Conservation (phyloP, 2,329 filamentous ascomycete genomes). For the Diaporthe nobilis region DNA sequence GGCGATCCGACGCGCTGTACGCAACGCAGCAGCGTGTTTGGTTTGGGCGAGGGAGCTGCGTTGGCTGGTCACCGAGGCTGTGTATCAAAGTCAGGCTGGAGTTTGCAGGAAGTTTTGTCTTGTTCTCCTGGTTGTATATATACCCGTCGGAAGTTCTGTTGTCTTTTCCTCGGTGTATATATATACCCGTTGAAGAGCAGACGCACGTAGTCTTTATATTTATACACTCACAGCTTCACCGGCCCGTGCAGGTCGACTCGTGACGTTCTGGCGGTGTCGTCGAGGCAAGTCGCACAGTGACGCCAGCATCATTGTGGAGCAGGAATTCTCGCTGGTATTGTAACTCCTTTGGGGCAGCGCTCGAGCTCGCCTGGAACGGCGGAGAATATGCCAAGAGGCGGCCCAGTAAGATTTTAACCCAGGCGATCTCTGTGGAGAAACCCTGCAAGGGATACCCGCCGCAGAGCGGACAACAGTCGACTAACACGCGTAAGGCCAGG, state of each 20-base stretch:
- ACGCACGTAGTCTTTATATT: not conserved
- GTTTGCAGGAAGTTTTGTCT: not conserved
- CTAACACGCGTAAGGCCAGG: not conserved
- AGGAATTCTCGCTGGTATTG: conserved; percentile 15
- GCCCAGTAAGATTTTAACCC: not conserved
- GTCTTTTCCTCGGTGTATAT: not conserved
- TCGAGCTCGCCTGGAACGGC: not conserved
- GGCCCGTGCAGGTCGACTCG: not conserved
- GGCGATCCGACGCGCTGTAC: not conserved
- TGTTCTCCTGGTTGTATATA: not conserved
- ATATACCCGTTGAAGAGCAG: not conserved
- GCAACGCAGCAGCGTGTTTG: not conserved
- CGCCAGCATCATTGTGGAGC: not conserved
- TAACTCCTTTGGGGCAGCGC: not conserved
- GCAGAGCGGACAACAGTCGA: not conserved
- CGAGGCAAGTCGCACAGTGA: not conserved
- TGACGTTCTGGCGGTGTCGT: conserved; percentile 11
- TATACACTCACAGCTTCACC: not conserved
- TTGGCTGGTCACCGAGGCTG: not conserved
- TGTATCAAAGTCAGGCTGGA: not conserved
- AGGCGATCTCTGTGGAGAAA: conserved; percentile 24
- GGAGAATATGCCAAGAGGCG: conserved; percentile 14
- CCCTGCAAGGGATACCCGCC: not conserved
- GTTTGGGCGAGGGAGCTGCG: not conserved
- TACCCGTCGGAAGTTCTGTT: too few species aligned